Base-by-base conservation (phyloP, 2,329 filamentous ascomycete species). In the Exophiala sideris region DNA sequence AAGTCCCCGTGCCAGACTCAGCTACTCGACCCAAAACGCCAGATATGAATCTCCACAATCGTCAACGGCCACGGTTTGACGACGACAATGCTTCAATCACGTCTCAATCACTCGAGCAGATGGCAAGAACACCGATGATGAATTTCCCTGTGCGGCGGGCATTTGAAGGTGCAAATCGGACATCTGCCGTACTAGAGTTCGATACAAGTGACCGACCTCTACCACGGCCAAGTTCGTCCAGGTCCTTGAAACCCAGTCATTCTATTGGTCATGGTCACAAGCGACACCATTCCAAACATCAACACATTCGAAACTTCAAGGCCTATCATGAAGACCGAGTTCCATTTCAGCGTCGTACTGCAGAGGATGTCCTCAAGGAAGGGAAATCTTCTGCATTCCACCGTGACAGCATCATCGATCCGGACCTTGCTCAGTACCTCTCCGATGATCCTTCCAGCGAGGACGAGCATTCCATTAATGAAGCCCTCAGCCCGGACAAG, bases 341-440 rank as follows among this genome's bases (percentile, higher is more conserved):
- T 0, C 94, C 94, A 0, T 97, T 97, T 62, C 89, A 89, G 65
- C 79, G 91, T 50, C 87, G 87, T 54, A 79, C 84, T 9, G 76
- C 79, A 14, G 84, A 95, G 48, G 86, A 91, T 54, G 73, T 79
- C 45, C 75, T 79, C 3, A 83, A 80, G 59, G 86, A 85, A 59
- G 76, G 83, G 6, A 83, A 84, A 39, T 79, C 96, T 34, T 87
- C 91, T 12, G 91, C 91, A n/a, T 97, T 99, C 64, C 94, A 99
- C 68, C 91, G 94, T 66, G 94, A 99, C 74, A 97, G 94, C 67
- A 96, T 99, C 63, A 97, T 99, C 63, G 94, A 99, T 67, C 94
- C 94, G 1, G 94, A 99, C 66, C 76, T 99, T 50, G 92, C 91
- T 4, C 88, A 90, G 33, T 99, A 95, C 71, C 88, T 99, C 79